Conservation (phyloP, 805 yeast species). For the Suhomyces sp. region DNA sequence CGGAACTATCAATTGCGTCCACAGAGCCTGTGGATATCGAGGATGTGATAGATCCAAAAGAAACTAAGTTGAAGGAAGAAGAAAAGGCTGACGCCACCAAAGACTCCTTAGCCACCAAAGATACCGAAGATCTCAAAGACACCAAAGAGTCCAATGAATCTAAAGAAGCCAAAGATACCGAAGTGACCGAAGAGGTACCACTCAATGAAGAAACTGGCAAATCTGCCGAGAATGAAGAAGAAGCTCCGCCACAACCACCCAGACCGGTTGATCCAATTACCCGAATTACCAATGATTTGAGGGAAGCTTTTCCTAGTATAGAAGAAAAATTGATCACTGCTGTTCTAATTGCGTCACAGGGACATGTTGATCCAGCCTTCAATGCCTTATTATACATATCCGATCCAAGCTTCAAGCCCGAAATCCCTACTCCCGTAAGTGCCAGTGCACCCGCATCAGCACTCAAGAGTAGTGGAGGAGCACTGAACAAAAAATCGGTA, state of each 20-base stretch:
- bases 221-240: conserved; percentile 4
- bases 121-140: background rate
- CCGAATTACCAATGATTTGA: conserved; percentile 55
- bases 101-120: background rate
- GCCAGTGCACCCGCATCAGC: conserved; percentile 23
- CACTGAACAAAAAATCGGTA: background rate
- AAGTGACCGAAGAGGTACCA: conserved; percentile 2
- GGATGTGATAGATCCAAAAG: background rate
- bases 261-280: conserved; percentile 64
- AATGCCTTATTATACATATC: conserved; percentile 78
- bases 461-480: conserved; percentile 7
- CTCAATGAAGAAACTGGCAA: conserved; percentile 6
- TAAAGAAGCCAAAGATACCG: background rate
- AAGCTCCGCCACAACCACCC: conserved; percentile 38
- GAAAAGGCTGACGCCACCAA: background rate
- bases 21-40: background rate
- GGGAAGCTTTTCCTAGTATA: conserved; percentile 81
- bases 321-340: conserved; percentile 73
- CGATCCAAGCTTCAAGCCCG: conserved; percentile 64
- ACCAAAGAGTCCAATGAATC: background rate
- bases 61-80: conserved; percentile 1
- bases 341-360: conserved; percentile 80
- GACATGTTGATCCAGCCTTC: conserved; percentile 80
- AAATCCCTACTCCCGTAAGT: conserved; percentile 36
- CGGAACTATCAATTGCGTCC: background rate